Conservation (phyloP, 176 grass and related monocot species). For the Leersia perrieri region DNA sequence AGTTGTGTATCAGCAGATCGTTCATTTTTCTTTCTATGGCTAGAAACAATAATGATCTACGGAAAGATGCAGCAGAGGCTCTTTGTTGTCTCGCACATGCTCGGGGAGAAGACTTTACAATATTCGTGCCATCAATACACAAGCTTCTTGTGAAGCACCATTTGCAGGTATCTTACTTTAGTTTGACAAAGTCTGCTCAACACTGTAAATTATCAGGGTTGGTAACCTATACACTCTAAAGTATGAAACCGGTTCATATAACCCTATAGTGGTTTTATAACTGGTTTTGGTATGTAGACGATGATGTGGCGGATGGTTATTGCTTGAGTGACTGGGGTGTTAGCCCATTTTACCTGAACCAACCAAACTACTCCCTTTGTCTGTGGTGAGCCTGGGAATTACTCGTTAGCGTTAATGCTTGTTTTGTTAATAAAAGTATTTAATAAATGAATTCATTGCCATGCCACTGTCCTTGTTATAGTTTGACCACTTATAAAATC, state of each 20-base stretch:
- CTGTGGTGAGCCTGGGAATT: neutral
- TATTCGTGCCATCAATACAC: conserved; percentile 77
- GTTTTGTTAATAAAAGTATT: too few species aligned
- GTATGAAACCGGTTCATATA: neutral
- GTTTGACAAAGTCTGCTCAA: neutral
- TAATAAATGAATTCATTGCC: too few species aligned
- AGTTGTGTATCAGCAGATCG: neutral
- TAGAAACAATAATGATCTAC: conserved; percentile 86
- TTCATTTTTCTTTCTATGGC: conserved; percentile 26
- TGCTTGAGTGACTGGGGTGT: neutral
- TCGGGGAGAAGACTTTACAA: conserved; percentile 88
- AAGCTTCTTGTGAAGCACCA: conserved; percentile 95
- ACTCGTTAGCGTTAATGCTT: neutral
- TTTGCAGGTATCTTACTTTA: conserved; percentile 55
- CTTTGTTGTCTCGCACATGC: conserved; percentile 92
- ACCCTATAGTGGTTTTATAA: neutral
- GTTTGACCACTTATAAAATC: too few species aligned
- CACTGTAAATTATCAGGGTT: neutral
- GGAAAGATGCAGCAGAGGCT: conserved; percentile 88
- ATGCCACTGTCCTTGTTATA: neutral
- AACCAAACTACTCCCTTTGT: neutral
- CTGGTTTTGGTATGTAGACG: neutral
- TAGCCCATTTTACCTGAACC: neutral
- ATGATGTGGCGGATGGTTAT: neutral
- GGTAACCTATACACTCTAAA: neutral